Conservation (phyloP, 2,329 filamentous ascomycete genomes). For the Aureobasidium mangrovei region DNA sequence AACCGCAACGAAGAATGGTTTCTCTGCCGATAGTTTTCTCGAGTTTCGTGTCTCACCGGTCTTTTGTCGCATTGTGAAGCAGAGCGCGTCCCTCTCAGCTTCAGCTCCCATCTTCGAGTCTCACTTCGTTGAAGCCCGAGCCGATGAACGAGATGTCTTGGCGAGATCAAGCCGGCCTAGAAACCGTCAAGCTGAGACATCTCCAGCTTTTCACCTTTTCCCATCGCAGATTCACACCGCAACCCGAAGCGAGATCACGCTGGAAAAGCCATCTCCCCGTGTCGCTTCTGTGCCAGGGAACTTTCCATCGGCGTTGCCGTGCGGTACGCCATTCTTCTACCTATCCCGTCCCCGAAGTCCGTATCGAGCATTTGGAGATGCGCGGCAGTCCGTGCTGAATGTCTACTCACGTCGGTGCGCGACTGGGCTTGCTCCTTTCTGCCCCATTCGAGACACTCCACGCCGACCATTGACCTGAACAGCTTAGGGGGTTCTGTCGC, state of each 20-base stretch:
- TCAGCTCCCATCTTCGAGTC: constrained; percentile 5
- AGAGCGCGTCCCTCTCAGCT: not conserved
- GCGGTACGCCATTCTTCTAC: not conserved
- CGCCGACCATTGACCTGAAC: not conserved
- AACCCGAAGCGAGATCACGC: constrained; percentile 7
- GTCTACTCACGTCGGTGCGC: not conserved
- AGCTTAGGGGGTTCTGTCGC: not conserved
- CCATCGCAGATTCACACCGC: not conserved
- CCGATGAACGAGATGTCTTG: not conserved
- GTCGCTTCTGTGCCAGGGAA: not conserved
- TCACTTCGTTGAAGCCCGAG: not conserved
- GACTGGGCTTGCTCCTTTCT: not conserved
- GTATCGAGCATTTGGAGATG: not conserved
- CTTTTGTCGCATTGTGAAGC: constrained; percentile 3
- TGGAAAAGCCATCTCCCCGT: not conserved
- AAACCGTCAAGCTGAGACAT: constrained; percentile 11
- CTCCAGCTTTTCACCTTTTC: constrained; percentile 7
- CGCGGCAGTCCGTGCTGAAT: constrained; percentile 4
- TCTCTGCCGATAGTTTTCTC: not conserved
- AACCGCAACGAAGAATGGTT: constrained; percentile 8
- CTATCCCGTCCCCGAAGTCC: not conserved
- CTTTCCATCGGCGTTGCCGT: constrained; percentile 6
- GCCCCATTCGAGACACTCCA: not conserved
- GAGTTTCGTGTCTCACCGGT: constrained; percentile 3
- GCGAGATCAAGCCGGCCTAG: not conserved